phyloP scores from a whole-genome alignment of 2,329 filamentous ascomycete species.

The Ophiostoma himal-ulmi region DNA sequence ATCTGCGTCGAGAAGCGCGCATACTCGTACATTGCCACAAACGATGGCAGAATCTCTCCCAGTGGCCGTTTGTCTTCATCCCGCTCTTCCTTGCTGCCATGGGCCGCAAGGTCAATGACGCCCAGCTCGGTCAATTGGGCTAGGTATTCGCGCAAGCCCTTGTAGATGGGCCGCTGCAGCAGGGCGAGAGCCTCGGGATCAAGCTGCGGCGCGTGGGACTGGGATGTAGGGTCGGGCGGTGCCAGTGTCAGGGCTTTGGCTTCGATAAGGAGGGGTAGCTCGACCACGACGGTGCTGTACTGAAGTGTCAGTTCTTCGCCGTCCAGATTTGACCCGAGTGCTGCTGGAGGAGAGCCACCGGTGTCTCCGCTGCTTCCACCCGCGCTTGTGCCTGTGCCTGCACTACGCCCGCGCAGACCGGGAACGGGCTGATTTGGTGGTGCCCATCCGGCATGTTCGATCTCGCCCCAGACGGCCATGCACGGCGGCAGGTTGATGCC shows the following conservation, averaged over 20 bases:
- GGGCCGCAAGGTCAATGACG: conserved; percentile 44
- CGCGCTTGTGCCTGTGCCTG: not conserved
- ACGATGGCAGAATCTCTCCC: conserved; percentile 46
- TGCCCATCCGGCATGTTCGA: conserved; percentile 84
- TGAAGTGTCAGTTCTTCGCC: conserved; percentile 79
- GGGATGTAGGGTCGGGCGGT: conserved; percentile 46
- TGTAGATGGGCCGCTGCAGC: conserved; percentile 62
- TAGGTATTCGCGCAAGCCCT: conserved; percentile 76
- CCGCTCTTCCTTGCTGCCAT: not conserved
- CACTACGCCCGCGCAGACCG: not conserved
- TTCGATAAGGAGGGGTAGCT: conserved; percentile 85
- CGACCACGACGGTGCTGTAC: conserved; percentile 72
- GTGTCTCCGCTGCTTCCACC: not conserved
- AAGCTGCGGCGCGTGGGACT: conserved; percentile 42
- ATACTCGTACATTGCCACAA: conserved; percentile 72
- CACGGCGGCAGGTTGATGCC: conserved; percentile 46
- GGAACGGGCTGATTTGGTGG: conserved; percentile 51
- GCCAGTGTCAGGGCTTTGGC: conserved; percentile 86
- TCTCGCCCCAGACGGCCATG: conserved; percentile 66
- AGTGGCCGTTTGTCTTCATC: conserved; percentile 14
- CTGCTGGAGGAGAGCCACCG: not conserved
- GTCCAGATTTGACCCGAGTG: conserved; percentile 29
- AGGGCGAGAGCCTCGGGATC: conserved; percentile 64
- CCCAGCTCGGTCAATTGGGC: conserved; percentile 61
- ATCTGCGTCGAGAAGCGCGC: conserved; percentile 73